Evolutionary conservation across 208 protist genomes (phyloP).

Genomic region (Leptomonas seymouri): DNA sequence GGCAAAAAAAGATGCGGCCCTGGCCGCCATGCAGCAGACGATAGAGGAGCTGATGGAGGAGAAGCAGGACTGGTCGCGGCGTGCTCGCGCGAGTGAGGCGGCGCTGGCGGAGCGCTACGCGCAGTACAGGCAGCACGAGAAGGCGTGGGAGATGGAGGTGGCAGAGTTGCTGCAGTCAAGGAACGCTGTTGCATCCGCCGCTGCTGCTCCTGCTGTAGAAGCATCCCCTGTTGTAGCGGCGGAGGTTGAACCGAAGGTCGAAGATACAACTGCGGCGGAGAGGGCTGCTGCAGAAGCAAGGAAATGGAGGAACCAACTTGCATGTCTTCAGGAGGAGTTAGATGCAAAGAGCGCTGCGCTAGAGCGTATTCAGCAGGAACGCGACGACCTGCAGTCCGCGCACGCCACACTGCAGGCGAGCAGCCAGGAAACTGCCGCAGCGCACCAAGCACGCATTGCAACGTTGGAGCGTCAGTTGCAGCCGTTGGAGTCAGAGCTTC

Average conservation of each 20-base stretch:
- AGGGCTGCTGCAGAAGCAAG: background rate
- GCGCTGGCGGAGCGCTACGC: constrained; percentile 28
- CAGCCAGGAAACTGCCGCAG: constrained; percentile 4
- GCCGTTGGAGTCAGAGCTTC: constrained; percentile 19
- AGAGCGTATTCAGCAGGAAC: constrained; percentile 9
- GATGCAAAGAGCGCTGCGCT: constrained; percentile 1
- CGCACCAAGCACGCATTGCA: constrained; percentile 17
- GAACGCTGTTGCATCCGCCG: background rate
- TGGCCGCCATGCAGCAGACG: constrained; percentile 13
- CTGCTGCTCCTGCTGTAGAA: background rate
- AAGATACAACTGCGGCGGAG: background rate
- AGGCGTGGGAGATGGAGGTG: constrained; percentile 25
- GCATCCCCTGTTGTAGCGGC: background rate
- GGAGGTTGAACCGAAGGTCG: background rate
- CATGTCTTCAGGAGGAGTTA: constrained; percentile 7
- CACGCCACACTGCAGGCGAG: constrained; percentile 16
- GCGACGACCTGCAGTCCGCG: constrained; percentile 6
- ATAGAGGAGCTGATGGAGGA: constrained; percentile 21
- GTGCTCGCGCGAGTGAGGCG: constrained; percentile 23
- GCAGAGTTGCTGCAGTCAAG: constrained; percentile 14
- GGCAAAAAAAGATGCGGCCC: constrained; percentile 16
- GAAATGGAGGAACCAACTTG: background rate
- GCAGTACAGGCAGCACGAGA: constrained; percentile 23
- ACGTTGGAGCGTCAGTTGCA: constrained; percentile 19
- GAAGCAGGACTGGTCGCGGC: constrained; percentile 29